Evolutionary conservation across 163 green algal genomes (phyloP), one percentile per base, ranked within the genome.

Genomic region (Smithsoniella earleae): DNA sequence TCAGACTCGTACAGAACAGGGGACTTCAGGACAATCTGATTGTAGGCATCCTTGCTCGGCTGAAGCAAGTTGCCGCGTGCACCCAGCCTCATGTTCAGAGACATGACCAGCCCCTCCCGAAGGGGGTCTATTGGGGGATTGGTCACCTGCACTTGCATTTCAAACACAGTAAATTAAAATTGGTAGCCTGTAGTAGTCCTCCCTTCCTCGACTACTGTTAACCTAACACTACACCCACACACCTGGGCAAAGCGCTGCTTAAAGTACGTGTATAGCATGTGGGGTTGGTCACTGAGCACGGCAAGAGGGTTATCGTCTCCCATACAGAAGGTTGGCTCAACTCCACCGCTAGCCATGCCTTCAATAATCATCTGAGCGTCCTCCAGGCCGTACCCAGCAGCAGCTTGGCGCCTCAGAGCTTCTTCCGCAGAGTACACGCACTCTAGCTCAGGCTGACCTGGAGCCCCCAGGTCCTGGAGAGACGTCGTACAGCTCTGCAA

Each of bases 311-410:
- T 96, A 83, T 98, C 94, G 75, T 99, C 94, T 36, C 94, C 94
- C 94, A 99, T 99, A 88, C 93, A 99, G 89, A 94, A 99, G 2
- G 92, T 99, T 62, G 94, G 91, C 86, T 99, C 94, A 3, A 89
- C 88, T 38, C 86, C 94, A 18, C 89, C 85, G 49, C 82, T 74
- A 8, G 93, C 94, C 94, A 98, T 97, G 43, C 74, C 80, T 87
- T 99, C 93, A n/a, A 99, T 91, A 46, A 98, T 86, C 89, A 98
- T 94, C 78, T 91, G 81, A 16, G 85, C 85, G 78, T 99, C 92
- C 85, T 99, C 94, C 25, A 88, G 86, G 34, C 87, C 86, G 28
- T 85, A 80, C 31, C 85, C 76, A 58, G 46, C 33, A 55, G 49
- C 49, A 0, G 49, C 49, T 27, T 64, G 49, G 25, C 49, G 49